Evolutionary conservation across 169 alveolate genomes (phyloP), one percentile per base, ranked within the genome.

Genomic region (Cryptosporidium bovis): DNA sequence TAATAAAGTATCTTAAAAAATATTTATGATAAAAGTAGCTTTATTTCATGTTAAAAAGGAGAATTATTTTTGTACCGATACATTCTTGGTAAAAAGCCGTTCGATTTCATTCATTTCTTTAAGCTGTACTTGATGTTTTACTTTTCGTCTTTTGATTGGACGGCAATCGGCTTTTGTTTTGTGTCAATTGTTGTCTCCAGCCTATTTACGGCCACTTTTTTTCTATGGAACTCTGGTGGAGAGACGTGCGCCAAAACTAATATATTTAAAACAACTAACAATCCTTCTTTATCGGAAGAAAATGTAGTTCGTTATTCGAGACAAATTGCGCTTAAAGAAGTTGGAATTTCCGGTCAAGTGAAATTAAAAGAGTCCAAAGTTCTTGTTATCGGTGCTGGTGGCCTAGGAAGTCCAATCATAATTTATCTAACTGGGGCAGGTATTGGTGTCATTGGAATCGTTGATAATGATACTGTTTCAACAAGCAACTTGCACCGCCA

Each of bases 321-420:
- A 46, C 96, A 96, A 83, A 90, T 95, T 69, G 92, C 95, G 29
- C 87, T 96, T 77, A 91, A 93, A 46, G 93, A 90, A 68, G 89
- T 94, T 65, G 94, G 97, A 20, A 77, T 91, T 13, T 85, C 91
- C 51, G 97, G 97, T 2, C 96, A 96, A 85, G 50, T 71, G 51
- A 83, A 90, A 82, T 51, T 95, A 34, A 92, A 90, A 55, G 66
- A 93, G 44, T 90, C 98, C 29, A 95, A 96, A 71, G 98, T 97
- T 33, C 90, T 97, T 51, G 93, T 98, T 1, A 92, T 98, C 3
- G 99, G 99, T 31, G 98, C 99, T 31, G 99, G 99, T 64, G 99
- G 99, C 16, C 91, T 97, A 15, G 99, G 99, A 16, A 95, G 99
- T 20, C 99, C 99, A 13, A 94, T 96, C 34, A 83, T 95, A 13